These are phyloP conservation scores for Diaporthe vaccinii DNA, from an alignment of 2,329 filamentous ascomycete species.

Conservation along the genomic window DNA sequence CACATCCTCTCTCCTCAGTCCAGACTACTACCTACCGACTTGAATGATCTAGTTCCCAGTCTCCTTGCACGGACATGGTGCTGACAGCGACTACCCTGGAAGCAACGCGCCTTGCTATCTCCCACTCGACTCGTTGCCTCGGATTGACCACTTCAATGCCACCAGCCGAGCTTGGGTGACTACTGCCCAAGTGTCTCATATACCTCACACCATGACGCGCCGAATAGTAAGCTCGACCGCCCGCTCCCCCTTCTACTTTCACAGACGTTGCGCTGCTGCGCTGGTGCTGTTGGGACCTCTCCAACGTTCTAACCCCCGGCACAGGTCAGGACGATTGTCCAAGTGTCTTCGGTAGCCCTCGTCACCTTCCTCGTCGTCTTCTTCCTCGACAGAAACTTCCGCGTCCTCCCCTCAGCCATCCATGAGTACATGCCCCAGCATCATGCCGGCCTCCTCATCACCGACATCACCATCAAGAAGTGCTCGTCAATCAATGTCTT, in stretches of 20 bases:
- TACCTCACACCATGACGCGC: constrained; percentile 39
- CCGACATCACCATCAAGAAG: constrained; percentile 82
- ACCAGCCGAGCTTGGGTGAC: constrained; percentile 38
- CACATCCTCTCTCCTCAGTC: not conserved
- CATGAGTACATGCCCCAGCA: constrained; percentile 90
- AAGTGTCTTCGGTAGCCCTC: constrained; percentile 76
- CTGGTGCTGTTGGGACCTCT: not conserved
- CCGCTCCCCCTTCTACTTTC: not conserved
- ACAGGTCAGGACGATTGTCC: constrained; percentile 78
- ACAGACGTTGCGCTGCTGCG: not conserved
- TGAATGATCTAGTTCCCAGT: constrained; percentile 29
- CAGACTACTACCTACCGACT: not conserved
- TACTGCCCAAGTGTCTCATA: constrained; percentile 34
- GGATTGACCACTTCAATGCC: constrained; percentile 38
- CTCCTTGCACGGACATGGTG: constrained; percentile 40
- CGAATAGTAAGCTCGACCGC: constrained; percentile 38
- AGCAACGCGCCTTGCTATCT: constrained; percentile 41
- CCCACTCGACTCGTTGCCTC: constrained; percentile 5
- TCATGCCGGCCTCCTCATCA: constrained; percentile 86
- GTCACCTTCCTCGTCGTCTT: constrained; percentile 80
- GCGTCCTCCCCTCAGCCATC: constrained; percentile 85
- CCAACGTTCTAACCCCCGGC: not conserved
- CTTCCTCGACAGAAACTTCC: constrained; percentile 89
- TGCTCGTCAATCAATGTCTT: constrained; percentile 83
- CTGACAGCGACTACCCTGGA: constrained; percentile 36